phyloP scores from a whole-genome alignment of 1,284 basidiomycete genomes.

The Ceratobasidium sp. region DNA sequence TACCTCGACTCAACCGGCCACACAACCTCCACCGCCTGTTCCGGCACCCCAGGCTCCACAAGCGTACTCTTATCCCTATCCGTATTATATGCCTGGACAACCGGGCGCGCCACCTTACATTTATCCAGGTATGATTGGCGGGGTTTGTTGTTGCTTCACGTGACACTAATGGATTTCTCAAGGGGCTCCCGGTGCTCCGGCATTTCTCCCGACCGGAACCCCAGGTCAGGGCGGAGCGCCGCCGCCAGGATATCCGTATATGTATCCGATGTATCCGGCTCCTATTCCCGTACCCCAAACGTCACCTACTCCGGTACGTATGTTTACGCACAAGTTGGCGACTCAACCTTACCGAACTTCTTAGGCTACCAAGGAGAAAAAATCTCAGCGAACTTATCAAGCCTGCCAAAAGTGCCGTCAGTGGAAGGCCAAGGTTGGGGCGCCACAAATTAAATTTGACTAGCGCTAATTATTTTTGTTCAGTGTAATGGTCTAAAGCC shows the following conservation, averaged over 20 bases:
- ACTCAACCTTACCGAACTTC: neutral
- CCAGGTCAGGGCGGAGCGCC: constrained; percentile 35
- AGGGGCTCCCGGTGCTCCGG: constrained; percentile 35
- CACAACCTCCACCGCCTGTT: neutral
- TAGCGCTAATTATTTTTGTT: neutral
- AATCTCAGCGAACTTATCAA: constrained; percentile 31
- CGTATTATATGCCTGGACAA: constrained; percentile 33
- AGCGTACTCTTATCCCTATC: constrained; percentile 31
- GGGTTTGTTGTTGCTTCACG: constrained; percentile 32
- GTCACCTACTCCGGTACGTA: constrained; percentile 21
- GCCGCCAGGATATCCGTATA: constrained; percentile 37
- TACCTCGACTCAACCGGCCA: neutral
- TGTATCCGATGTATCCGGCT: constrained; percentile 36
- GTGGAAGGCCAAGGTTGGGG: constrained; percentile 31
- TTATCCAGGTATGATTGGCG: constrained; percentile 30
- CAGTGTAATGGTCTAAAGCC: constrained; percentile 35
- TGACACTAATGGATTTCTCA: constrained; percentile 21
- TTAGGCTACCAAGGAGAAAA: constrained; percentile 29
- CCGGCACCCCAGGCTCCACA: constrained; percentile 8
- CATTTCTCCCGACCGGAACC: constrained; percentile 31
- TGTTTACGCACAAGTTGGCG: neutral
- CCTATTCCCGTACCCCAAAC: constrained; percentile 34
- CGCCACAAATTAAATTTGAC: neutral
- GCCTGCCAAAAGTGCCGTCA: constrained; percentile 38
- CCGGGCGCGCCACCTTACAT: constrained; percentile 30